Evolutionary conservation across 768 basidiomycete genomes (phyloP), one percentile per base, ranked within the genome.

Genomic region (Lactarius hengduanensis): DNA sequence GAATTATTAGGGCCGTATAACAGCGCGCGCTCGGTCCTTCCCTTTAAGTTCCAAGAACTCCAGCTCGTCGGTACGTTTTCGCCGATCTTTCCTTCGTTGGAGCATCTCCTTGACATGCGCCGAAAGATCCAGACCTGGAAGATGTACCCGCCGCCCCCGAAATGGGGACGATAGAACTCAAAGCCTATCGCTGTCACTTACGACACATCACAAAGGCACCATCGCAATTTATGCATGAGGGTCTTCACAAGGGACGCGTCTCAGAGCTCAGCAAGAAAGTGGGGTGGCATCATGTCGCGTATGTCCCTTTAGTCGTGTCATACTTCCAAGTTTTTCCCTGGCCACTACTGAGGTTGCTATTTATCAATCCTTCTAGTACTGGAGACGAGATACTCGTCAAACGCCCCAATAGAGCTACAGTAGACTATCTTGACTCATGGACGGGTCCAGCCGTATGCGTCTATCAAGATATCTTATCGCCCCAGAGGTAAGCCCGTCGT

Each of bases 211-310:
- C 22, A 2, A 20, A 28, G 22, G 2, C 26, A 18, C 15, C 2
- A 7, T 3, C 13, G 11, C 11, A 2, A 4, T 13, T 22, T 10
- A 0, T 10, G 20, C 2, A 3, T 0, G 5, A 55, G 1, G 53
- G n/a, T 22, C 20, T 67, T 18, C 62, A 67, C 53, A 0, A 13
- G 7, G 62, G 66, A 18, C 61, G 61, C 10, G 54, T 67, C 34
- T 67, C 66, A n/a, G 62, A 67, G 41, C 61, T 43, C 41, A 63
- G 66, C 50, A 67, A 67, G 58, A 63, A 67, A 53, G 66, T 62
- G 7, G 66, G 66, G 26, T 67, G 66, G 66, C 66, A 67, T 32
- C 66, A 67, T 30, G 53, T 63, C 22, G 30, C 50, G 66, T 67
- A 63, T 1, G 13, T 45, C 40, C 16, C 36, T 15, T 3, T 18